phyloP scores from a whole-genome alignment of 2,329 filamentous ascomycete genomes.

The Cladosporium sp. region DNA sequence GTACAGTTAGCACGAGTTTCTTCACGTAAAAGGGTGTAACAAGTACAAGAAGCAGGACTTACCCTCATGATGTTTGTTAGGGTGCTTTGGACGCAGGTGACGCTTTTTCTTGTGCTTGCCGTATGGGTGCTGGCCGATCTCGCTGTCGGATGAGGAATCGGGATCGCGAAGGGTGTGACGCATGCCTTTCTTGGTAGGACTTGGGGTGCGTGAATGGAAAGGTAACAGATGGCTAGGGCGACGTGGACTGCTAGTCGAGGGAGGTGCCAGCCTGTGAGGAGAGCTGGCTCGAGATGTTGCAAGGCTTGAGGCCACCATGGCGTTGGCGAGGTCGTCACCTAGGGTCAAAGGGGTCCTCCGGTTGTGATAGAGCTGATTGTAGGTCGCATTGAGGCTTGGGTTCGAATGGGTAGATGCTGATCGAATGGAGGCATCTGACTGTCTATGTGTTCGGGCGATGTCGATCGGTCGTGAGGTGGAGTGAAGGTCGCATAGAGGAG shows the following conservation, averaged over 20 bases:
- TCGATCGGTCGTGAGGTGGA: conserved; percentile 21
- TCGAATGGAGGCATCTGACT: not conserved
- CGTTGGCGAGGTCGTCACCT: conserved; percentile 64
- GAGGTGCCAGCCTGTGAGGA: conserved; percentile 36
- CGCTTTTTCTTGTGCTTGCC: conserved; percentile 55
- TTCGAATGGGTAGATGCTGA: conserved; percentile 22
- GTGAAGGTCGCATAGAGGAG: conserved; percentile 1
- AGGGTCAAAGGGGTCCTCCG: conserved; percentile 47
- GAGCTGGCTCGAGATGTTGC: conserved; percentile 50
- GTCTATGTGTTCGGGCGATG: conserved; percentile 13
- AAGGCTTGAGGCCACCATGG: conserved; percentile 71
- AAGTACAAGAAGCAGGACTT: conserved; percentile 25
- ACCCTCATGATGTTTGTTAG: conserved; percentile 68
- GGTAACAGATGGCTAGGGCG: conserved; percentile 1
- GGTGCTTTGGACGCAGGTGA: conserved; percentile 53
- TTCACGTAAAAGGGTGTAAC: too few species aligned
- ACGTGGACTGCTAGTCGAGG: conserved; percentile 22
- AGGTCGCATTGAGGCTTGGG: conserved; percentile 30
- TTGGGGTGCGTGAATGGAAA: conserved; percentile 34
- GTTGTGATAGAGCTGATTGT: conserved; percentile 31
- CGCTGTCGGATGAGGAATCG: conserved; percentile 32
- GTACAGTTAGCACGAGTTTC: not conserved
- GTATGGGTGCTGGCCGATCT: conserved; percentile 45
- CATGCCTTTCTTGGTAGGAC: conserved; percentile 48
- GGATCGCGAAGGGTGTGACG: conserved; percentile 63